Conservation (phyloP, 768 basidiomycete species). For the Xanthoconium purpureum region DNA sequence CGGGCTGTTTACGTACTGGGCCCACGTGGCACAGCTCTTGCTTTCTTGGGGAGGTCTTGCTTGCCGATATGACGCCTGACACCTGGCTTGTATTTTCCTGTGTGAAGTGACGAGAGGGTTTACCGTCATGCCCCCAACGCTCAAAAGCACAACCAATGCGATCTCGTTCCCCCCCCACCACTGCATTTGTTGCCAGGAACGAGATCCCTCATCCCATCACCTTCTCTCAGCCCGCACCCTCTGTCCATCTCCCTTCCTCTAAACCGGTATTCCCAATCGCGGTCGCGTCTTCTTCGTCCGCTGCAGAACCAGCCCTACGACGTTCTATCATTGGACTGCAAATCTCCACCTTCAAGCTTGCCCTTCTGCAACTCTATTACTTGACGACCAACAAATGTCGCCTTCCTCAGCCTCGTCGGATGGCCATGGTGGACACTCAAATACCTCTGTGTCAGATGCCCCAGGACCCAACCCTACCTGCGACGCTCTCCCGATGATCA, state of each 20-base stretch:
- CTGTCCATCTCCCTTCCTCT: conserved; percentile 11
- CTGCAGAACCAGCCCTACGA: conserved; percentile 10
- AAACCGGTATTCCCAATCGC: conserved; percentile 19
- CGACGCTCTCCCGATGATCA: conserved; percentile 20
- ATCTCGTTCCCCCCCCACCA: neutral
- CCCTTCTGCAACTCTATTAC: conserved; percentile 24
- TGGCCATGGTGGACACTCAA: conserved; percentile 19
- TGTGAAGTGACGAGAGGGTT: conserved; percentile 23
- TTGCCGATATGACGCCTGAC: conserved; percentile 22
- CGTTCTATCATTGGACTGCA: conserved; percentile 28
- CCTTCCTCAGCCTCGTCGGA: conserved; percentile 25
- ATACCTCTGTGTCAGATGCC: conserved; percentile 16
- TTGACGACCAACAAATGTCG: conserved; percentile 34
- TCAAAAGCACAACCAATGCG: conserved; percentile 23
- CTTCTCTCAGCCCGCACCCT: conserved; percentile 14
- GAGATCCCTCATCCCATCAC: neutral
- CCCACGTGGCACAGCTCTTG: conserved; percentile 27
- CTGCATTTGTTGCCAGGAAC: conserved; percentile 12
- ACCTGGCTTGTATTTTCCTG: conserved; percentile 22
- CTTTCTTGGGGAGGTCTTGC: conserved; percentile 1
- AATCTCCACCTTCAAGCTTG: conserved; percentile 23
- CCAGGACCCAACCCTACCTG: neutral
- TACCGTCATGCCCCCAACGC: conserved; percentile 21
- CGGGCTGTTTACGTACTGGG: conserved; percentile 7
- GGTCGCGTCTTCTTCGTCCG: conserved; percentile 16